Conservation (phyloP, 1,284 basidiomycete genomes). For the Sphaerobolus stellatus region DNA sequence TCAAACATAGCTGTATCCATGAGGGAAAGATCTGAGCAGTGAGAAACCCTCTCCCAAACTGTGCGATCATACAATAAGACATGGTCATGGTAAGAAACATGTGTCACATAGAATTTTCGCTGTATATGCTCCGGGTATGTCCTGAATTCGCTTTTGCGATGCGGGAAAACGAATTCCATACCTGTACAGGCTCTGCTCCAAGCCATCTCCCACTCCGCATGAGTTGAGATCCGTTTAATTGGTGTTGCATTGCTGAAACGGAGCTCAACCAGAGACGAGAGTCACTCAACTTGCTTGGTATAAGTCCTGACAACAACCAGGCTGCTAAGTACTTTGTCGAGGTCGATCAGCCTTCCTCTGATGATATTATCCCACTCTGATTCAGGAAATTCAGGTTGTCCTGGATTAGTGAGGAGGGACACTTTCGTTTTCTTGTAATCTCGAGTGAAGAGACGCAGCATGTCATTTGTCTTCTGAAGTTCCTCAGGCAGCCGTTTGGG, state of each 20-base stretch:
- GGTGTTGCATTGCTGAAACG: not conserved
- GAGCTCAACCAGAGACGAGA: too few species aligned
- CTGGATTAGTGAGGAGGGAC: not conserved
- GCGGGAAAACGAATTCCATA: conserved; percentile 26
- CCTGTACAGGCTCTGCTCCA: conserved; percentile 23
- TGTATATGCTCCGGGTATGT: too few species aligned
- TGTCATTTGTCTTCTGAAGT: too few species aligned
- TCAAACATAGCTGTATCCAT: conserved; percentile 16
- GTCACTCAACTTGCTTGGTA: too few species aligned
- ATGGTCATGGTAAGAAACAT: too few species aligned
- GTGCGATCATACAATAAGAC: too few species aligned
- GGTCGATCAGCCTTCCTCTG: not conserved
- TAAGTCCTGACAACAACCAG: conserved; percentile 21
- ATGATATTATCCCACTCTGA: not conserved
- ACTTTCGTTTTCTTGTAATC: not conserved
- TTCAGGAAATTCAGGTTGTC: not conserved
- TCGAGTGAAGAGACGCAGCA: too few species aligned
- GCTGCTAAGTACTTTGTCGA: conserved; percentile 1
- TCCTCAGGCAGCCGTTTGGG: too few species aligned
- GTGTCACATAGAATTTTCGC: too few species aligned
- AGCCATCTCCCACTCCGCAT: conserved; percentile 30
- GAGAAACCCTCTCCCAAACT: too few species aligned
- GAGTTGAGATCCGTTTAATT: conserved; percentile 16
- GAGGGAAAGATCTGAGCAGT: conserved; percentile 24
- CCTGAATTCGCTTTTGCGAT: conserved; percentile 25